Base-by-base conservation (phyloP, 2,329 filamentous ascomycete species). In the Fusarium foetens region DNA sequence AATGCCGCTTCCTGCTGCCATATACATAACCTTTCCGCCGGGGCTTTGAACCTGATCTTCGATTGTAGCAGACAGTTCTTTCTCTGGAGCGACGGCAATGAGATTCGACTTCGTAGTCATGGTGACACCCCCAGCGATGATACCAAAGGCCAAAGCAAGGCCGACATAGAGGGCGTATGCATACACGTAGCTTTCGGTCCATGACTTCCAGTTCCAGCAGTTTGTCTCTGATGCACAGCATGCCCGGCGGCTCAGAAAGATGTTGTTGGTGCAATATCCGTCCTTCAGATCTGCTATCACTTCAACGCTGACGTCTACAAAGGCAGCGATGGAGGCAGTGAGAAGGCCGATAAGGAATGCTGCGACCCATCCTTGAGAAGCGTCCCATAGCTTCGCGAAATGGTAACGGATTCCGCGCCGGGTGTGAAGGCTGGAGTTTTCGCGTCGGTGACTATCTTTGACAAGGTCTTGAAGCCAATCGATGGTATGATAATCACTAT, bases 401-500 rank as follows among this genome's bases (percentile, higher is more conserved):
- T 39, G 55, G 13, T 29, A 53, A 6, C 65, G 65, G 17, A 69
- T 62, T 1, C 65, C 35, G 4, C 29, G 52, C 7, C 51, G 68
- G 0, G 36, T 14, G 9, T 31, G 5, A 4, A 41, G 11, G 19
- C 1, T 21, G 6, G 29, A 42, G 11, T 8, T 27, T 1, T 53
- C 29, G 7, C n/a, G 23, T 3, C 21, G 42, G 11, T 45, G 35
- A 17, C 41, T 42, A 21, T 67, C 54, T 13, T 66, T 55, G 3
- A 89, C 86, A 62, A 90, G 77, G 72, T 89, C 87, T 76, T 89
- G 88, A 14, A 90, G 81, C 88, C 88, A 90, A 77, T 91, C 88
- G 63, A 90, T 90, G 3, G 88, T 89, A 12, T 86, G 87, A 71
- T 91, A 90, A 70, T 90, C 86, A 74, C 89, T 89, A 75, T 90